These are phyloP conservation scores for Beauveria caledonica DNA, from an alignment of 2,329 filamentous ascomycete species.

Conservation along the genomic window DNA sequence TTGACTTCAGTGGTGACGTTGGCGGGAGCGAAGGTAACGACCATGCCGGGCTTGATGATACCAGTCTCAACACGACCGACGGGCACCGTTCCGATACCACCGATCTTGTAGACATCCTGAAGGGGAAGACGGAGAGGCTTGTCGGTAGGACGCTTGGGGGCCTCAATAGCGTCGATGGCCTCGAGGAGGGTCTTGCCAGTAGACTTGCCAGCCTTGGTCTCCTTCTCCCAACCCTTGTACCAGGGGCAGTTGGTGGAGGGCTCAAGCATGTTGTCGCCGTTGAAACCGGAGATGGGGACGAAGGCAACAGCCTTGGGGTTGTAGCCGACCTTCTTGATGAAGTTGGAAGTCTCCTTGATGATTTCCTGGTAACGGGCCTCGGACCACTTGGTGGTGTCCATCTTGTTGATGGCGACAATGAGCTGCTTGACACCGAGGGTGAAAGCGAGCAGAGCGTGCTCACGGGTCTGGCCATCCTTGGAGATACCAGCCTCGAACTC, in stretches of 20 bases:
- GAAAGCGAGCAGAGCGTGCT: conserved; percentile 99
- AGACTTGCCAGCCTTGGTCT: conserved; percentile 76
- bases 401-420: conserved; percentile 99
- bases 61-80: conserved; percentile 99
- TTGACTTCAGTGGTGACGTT: conserved; percentile 99
- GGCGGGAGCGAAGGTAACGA: conserved; percentile 97
- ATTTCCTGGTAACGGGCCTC: conserved; percentile 97
- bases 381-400: conserved; percentile 99
- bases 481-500: conserved; percentile 99
- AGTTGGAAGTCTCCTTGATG: conserved; percentile 99
- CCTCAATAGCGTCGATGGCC: conserved; percentile 94
- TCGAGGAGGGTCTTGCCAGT: conserved; percentile 97
- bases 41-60: conserved; percentile 83
- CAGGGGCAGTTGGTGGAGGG: conserved; percentile 89
- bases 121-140: conserved; percentile 99
- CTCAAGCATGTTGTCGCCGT: conserved; percentile 99
- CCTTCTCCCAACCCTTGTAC: conserved; percentile 99
- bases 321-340: conserved; percentile 99
- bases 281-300: conserved; percentile 99
- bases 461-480: conserved; percentile 99
- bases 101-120: conserved; percentile 99
- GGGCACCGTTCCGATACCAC: conserved; percentile 98
- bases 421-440: conserved; percentile 99
- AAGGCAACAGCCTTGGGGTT: conserved; percentile 98
- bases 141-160: conserved; percentile 86